Evolutionary conservation across 192 early-diverging fungal species (phyloP).

Genomic region (Lunasporangiospora selenospora): DNA sequence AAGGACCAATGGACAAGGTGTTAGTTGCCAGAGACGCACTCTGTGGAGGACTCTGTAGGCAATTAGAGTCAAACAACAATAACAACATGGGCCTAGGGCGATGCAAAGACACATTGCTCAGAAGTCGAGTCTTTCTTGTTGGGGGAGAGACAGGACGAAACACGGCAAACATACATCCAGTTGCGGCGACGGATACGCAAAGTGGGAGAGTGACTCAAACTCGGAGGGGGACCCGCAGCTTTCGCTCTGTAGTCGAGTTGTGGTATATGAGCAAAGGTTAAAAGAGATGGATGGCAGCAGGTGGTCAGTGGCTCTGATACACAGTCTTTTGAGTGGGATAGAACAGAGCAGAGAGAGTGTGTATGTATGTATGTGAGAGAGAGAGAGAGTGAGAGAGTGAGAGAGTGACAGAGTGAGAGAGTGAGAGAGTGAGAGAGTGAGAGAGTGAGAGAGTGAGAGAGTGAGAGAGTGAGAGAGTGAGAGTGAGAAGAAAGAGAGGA

Average conservation of each 20-base stretch:
- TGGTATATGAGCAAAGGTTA: not conserved
- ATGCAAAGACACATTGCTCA: not conserved
- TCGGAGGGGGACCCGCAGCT: constrained; percentile 27
- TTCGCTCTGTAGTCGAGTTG: constrained; percentile 42
- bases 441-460: not conserved
- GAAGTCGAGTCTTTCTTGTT: not conserved
- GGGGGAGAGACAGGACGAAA: not conserved
- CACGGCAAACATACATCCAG: constrained; percentile 40
- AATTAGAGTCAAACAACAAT: too few species aligned
- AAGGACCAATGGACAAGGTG: not conserved
- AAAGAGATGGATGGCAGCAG: not conserved
- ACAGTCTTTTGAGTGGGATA: not conserved
- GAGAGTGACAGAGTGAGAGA: not conserved
- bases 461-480: not conserved
- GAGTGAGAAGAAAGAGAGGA: not conserved
- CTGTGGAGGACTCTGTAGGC: not conserved
- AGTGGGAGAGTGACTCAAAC: constrained; percentile 38
- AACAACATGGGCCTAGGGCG: too few species aligned
- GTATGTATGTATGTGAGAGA: not conserved
- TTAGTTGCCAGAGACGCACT: not conserved
- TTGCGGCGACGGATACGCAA: constrained; percentile 25
- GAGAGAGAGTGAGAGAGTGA: not conserved
- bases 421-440: not conserved
- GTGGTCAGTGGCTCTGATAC: not conserved
- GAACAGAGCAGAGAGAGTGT: not conserved